phyloP scores from a whole-genome alignment of 2,329 filamentous ascomycete species.

The Fusarium citri region DNA sequence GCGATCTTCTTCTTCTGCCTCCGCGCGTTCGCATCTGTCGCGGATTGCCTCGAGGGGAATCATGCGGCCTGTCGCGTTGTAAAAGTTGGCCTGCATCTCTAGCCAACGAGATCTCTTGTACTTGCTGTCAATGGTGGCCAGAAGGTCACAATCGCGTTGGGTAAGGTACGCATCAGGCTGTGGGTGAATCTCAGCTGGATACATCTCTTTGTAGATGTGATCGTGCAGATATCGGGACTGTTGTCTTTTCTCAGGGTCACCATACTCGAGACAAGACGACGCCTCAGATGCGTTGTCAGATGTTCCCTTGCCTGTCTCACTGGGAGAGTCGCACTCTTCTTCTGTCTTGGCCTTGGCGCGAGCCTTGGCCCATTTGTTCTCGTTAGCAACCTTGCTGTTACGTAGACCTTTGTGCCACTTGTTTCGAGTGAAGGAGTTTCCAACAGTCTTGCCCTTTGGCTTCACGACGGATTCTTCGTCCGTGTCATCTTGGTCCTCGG shows the following conservation, averaged over 20 bases:
- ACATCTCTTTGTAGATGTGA: slow-evolving; percentile 48
- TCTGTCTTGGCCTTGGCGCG: slow-evolving; percentile 28
- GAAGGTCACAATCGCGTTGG: slow-evolving; percentile 50
- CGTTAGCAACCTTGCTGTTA: slow-evolving; percentile 33
- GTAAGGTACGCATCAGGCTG: slow-evolving; percentile 44
- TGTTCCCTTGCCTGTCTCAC: slow-evolving; percentile 46
- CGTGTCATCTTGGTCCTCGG: background rate
- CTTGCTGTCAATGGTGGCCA: slow-evolving; percentile 52
- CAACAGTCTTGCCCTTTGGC: slow-evolving; percentile 1
- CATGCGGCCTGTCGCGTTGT: slow-evolving; percentile 57
- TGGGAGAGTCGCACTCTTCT: background rate
- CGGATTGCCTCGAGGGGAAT: slow-evolving; percentile 54
- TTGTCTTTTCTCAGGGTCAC: slow-evolving; percentile 32
- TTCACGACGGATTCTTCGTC: slow-evolving; percentile 3
- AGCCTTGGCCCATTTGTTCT: slow-evolving; percentile 38
- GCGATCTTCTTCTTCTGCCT: slow-evolving; percentile 30
- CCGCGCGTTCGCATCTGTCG: slow-evolving; percentile 49
- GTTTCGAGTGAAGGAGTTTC: slow-evolving; percentile 2
- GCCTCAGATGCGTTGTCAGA: slow-evolving; percentile 40
- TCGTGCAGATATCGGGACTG: slow-evolving; percentile 50
- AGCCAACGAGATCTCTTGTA: slow-evolving; percentile 52
- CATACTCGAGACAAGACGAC: slow-evolving; percentile 30
- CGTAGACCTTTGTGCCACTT: slow-evolving; percentile 38
- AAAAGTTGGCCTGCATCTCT: slow-evolving; percentile 59
- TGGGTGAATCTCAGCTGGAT: slow-evolving; percentile 42